Evolutionary conservation across 257 asterid species (phyloP).

Genomic region (Buddleja alternifolia): DNA sequence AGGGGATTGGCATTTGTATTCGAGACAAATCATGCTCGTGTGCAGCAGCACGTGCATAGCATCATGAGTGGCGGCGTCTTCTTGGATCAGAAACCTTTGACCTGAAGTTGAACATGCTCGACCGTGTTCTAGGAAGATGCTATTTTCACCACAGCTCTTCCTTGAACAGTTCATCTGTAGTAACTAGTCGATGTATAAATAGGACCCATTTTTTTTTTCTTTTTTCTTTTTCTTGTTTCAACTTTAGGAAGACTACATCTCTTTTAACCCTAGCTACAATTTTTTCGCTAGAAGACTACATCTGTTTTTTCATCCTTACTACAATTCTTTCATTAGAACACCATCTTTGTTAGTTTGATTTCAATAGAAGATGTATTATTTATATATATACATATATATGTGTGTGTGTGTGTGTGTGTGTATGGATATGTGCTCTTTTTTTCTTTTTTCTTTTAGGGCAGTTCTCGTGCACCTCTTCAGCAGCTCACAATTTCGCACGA

Average conservation of each 20-base stretch:
- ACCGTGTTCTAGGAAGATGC: conserved; percentile 24
- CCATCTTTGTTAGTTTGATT: not conserved
- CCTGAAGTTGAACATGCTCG: conserved; percentile 14
- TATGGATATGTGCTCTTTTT: too few relatives aligned
- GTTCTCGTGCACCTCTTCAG: too few relatives aligned
- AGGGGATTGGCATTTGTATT: conserved; percentile 53
- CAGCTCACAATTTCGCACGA: conserved; percentile 33
- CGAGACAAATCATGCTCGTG: conserved; percentile 41
- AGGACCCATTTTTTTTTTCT: not conserved
- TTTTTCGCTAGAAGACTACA: not conserved
- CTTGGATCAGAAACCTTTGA: conserved; percentile 31
- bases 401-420: too few relatives aligned
- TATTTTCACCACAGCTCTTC: conserved; percentile 33
- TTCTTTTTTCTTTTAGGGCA: too few relatives aligned
- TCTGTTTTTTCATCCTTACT: not conserved
- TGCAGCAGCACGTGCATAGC: conserved; percentile 41
- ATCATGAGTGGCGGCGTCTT: conserved; percentile 19
- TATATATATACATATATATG: too few relatives aligned
- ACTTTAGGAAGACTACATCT: conserved; percentile 10
- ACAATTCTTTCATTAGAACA: not conserved
- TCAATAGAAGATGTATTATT: not conserved
- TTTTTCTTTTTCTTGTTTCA: not conserved
- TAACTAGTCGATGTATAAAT: conserved; percentile 24
- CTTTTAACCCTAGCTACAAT: not conserved
- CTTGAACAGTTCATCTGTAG: conserved; percentile 18